These are phyloP conservation scores for Scheffersomyces stipitis DNA, from an alignment of 805 yeast genomes.

Conservation along the genomic window DNA sequence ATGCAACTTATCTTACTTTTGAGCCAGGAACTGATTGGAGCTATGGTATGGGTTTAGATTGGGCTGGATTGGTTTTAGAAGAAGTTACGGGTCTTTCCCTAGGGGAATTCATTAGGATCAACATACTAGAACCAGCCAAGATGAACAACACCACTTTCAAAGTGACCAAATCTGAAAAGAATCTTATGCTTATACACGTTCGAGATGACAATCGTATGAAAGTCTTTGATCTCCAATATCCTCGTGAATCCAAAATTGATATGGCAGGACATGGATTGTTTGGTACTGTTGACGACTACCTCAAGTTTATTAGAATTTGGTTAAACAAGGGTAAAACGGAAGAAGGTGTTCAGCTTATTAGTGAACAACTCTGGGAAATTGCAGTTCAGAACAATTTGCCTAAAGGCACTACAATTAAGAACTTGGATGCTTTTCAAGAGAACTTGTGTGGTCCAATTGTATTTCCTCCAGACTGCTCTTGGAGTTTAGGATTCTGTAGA, in stretches of 20 bases:
- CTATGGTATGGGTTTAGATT: conserved; percentile 39
- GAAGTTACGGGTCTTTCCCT: conserved; percentile 30
- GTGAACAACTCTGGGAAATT: neutral
- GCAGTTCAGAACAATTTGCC: neutral
- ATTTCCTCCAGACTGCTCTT: neutral
- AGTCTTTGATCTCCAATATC: neutral
- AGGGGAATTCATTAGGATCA: conserved; percentile 29
- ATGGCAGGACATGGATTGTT: conserved; percentile 47
- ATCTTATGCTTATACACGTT: neutral
- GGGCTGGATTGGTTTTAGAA: conserved; percentile 39
- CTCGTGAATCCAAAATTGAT: conserved; percentile 23
- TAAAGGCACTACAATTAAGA: neutral
- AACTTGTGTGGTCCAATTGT: neutral
- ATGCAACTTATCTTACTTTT: conserved; percentile 3
- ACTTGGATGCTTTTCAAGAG: neutral
- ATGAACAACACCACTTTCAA: conserved; percentile 1
- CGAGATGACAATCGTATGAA: neutral
- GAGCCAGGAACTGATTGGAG: conserved; percentile 41
- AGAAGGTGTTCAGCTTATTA: conserved; percentile 25
- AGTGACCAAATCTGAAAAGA: neutral
- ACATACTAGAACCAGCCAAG: conserved; percentile 29
- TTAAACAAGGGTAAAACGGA: conserved; percentile 43
- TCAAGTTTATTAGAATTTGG: conserved; percentile 37
- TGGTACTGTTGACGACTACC: conserved; percentile 37
- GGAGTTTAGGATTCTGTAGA: conserved; percentile 1